These are phyloP conservation scores for Calocera viscosa DNA, from an alignment of 768 basidiomycete species.

Conservation along the genomic window DNA sequence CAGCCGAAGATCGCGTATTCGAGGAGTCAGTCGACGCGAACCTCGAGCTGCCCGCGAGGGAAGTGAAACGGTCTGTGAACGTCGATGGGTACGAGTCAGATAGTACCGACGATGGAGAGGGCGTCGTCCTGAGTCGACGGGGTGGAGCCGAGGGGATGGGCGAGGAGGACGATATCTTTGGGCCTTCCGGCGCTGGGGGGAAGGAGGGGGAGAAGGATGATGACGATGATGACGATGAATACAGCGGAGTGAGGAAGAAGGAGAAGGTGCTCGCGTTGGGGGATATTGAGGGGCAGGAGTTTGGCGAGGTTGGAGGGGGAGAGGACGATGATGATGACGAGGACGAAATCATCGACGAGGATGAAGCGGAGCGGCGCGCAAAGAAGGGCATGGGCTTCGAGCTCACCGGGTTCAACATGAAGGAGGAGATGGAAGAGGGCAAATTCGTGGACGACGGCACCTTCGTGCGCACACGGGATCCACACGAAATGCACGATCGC, in stretches of 20 bases:
- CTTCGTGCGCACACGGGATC: constrained; percentile 76
- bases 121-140: constrained; percentile 75
- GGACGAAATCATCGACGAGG: constrained; percentile 54
- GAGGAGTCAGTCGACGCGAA: background rate
- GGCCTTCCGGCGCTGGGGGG: constrained; percentile 23
- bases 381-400: constrained; percentile 89
- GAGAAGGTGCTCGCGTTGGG: constrained; percentile 72
- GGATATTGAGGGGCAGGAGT: constrained; percentile 97
- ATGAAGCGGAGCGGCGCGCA: constrained; percentile 59
- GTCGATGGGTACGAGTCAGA: constrained; percentile 87
- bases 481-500: constrained; percentile 79
- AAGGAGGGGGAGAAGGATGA: constrained; percentile 17
- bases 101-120: constrained; percentile 87
- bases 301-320: constrained; percentile 32
- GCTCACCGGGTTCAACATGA: constrained; percentile 95
- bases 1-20: background rate
- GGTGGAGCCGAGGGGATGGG: constrained; percentile 26
- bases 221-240: constrained; percentile 28
- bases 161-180: constrained; percentile 29
- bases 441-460: constrained; percentile 90
- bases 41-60: constrained; percentile 28
- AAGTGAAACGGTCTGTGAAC: constrained; percentile 57
- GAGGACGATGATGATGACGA: constrained; percentile 32
- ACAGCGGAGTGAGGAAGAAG: constrained; percentile 39
- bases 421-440: constrained; percentile 96